Conservation (phyloP, 148 eudicot genomes). For the Diospyros lotus region DNA sequence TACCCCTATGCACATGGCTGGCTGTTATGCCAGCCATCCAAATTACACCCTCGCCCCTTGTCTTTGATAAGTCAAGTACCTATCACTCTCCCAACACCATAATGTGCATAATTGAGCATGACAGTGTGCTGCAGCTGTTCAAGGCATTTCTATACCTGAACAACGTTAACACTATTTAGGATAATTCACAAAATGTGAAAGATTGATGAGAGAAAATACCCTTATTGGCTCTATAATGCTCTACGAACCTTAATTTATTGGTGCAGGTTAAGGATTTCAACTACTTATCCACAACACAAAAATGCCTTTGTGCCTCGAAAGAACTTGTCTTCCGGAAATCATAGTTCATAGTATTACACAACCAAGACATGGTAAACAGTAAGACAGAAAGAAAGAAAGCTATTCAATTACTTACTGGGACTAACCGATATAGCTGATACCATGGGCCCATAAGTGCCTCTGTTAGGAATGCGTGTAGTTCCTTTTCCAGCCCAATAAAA, state of each 20-base stretch:
- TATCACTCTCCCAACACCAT: too few species aligned
- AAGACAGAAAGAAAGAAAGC: not conserved
- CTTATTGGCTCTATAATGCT: not conserved
- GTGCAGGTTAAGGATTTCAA: not conserved
- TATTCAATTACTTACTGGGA: constrained; percentile 37
- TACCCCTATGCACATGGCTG: too few species aligned
- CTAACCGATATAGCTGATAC: constrained; percentile 68
- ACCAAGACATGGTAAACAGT: not conserved
- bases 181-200: too few species aligned
- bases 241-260: not conserved
- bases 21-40: too few species aligned
- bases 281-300: not conserved
- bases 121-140: too few species aligned
- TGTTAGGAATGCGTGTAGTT: constrained; percentile 63
- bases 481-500: constrained; percentile 75
- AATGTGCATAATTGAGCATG: too few species aligned
- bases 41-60: too few species aligned
- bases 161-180: too few species aligned
- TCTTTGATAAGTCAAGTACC: too few species aligned
- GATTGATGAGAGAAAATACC: too few species aligned
- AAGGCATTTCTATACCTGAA: too few species aligned
- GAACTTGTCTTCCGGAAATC: not conserved
- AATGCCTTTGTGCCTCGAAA: not conserved
- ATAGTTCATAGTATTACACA: not conserved
- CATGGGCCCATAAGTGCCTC: constrained; percentile 78